Base-by-base conservation (phyloP, 75 land plant species). In the Cryptomeria japonica region DNA sequence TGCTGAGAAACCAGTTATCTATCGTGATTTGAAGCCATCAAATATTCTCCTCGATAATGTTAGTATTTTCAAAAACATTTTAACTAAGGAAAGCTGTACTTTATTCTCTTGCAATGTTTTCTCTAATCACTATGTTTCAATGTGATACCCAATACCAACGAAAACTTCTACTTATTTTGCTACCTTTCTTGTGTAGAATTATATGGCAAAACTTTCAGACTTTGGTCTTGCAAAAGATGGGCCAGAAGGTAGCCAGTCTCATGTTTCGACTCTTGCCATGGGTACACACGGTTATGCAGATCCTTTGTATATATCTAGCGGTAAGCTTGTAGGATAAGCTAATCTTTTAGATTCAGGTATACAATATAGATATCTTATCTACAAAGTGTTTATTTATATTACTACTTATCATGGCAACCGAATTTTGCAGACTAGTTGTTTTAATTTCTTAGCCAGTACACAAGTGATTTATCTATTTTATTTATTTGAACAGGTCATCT, bases 401-500 rank as follows among this genome's bases (percentile, higher is more conserved):
- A 5, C 5, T 5, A 44, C 46, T 44, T 44, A 44, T 44, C 46
- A 44, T 5, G 47, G 7, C 47, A 44, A 44, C 47, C 7, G 47
- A n/a, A n/a, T 73, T 10, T 73, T 34, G 13, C 32, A 10, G 10
- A n/a, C 47, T 7, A 44, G 32, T 37, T 77, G 16, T 77, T 77
- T 77, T 6, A 34, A 36, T 37, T 32, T 5, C 80, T 36, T 77
- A 37, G 80, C 42, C 16, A 18, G 16, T 77, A 77, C 18, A 15
- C 16, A n/a, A 14, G 14, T 77, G 36, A 37, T 38, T 16, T 38
- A 49, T 31, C 87, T n/a, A 82, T 84, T 31, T 1, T 78, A 44
- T 49, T 89, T 87, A 41, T 84, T 61, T 89, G 11, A 80, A 64
- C 90, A 94, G 95, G 95, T 13, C 95, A 95, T 89, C 55, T 95